These are phyloP conservation scores for Adenanthera pavonina DNA, from an alignment of 306 rosid genomes.

Conservation along the genomic window DNA sequence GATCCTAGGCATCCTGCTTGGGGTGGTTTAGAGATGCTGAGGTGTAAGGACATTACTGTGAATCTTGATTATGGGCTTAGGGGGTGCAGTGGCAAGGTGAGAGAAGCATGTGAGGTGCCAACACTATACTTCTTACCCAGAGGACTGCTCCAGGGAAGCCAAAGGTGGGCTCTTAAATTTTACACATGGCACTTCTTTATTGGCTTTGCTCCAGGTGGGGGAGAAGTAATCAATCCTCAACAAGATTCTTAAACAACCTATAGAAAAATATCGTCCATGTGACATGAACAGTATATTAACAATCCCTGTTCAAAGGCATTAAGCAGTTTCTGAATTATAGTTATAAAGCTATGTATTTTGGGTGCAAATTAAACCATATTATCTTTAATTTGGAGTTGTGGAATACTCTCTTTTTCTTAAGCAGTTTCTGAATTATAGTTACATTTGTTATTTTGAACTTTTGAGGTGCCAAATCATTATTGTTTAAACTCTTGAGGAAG, in stretches of 20 bases:
- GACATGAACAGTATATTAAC: neutral
- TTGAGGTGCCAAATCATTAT: conserved; percentile 26
- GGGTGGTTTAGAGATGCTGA: neutral
- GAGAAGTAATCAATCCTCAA: neutral
- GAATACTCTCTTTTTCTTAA: conserved; percentile 11
- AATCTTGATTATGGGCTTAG: neutral
- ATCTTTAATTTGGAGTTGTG: conserved; percentile 28
- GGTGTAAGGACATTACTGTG: neutral
- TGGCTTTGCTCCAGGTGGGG: neutral
- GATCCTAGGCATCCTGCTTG: neutral
- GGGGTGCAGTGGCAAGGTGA: neutral
- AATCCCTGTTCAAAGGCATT: neutral
- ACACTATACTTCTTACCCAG: neutral
- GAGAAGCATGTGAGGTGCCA: neutral
- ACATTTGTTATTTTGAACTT: conserved; percentile 14
- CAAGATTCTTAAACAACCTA: neutral
- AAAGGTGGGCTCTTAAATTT: neutral
- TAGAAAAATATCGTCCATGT: neutral
- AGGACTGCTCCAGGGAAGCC: neutral
- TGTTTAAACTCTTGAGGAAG: conserved; percentile 17
- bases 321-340: neutral
- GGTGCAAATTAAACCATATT: neutral
- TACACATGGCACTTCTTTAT: neutral
- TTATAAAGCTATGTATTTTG: neutral
- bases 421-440: neutral